Evolutionary conservation across 306 rosid genomes (phyloP), one percentile per base, ranked within the genome.

Genomic region (Castanospermum australe): DNA sequence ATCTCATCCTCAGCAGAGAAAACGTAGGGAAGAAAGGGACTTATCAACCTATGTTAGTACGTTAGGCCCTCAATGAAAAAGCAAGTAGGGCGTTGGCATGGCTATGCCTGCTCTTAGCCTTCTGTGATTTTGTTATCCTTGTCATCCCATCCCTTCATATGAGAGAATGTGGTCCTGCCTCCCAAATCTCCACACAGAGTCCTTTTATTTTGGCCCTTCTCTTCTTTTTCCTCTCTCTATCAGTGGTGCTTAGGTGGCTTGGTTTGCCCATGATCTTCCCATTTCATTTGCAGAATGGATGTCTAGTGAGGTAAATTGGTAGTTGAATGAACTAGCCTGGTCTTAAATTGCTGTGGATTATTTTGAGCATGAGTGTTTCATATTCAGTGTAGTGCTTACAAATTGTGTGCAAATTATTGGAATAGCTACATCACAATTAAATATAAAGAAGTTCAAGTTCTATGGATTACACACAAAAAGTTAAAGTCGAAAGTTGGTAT

Each of bases 11-110:
- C 25, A 20, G 0, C 52, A 36, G 48, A 44, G 45, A 20, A 45
- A 59, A 30, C 30, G 1, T 10, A 65, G 36, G 50, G 10, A 2
- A 54, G 82, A 86, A 77, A 86, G 48, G 25, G 87, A 83, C 86
- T 14, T 67, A 24, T 55, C 81, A 81, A 18, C 36, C 62, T 8
- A 35, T 4, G 5, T 11, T 48, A 70, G 84, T 8, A 35, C 2
- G 5, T 11, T 48, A 70, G 84, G 51, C 62, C 76, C 54, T 65
- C 13, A 24, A 44, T n/a, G 22, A 24, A 67, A 67, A 65, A 17
- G 48, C 67, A 11, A 8, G 68, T 28, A 33, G 28, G 32, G 20
- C 10, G n/a, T 32, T 9, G 11, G 20, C 47, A 12, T 41, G 22
- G 52, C 35, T 42, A 21, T 22, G 21, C 68, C 18, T 33, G 61